Percentiles rank a stretch among this genome's conserved stretches.
Evolutionary conservation across 352 stramenopile genomes (phyloP).

Genomic region (Globisporangium okanoganense): DNA sequence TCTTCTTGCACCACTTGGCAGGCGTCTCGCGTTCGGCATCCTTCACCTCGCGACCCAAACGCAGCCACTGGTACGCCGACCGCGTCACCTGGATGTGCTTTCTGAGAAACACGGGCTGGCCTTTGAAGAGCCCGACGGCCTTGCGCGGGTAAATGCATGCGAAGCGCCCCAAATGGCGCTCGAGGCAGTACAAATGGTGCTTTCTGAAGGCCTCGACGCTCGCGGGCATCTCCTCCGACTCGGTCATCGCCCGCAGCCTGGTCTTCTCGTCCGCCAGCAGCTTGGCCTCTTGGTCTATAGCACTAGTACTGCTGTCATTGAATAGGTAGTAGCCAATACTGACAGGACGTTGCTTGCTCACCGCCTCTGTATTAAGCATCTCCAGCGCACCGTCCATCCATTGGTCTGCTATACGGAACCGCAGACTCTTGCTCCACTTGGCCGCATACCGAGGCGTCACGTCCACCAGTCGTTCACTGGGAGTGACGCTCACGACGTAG

Average conservation of each 20-base stretch:
- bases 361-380: slow-evolving; percentile 27
- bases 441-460: slow-evolving; percentile 58
- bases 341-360: background rate
- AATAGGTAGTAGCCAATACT: background rate
- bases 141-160: slow-evolving; percentile 72
- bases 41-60: slow-evolving; percentile 56
- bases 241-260: slow-evolving; percentile 27
- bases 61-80: slow-evolving; percentile 67
- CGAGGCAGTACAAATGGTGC: slow-evolving; percentile 76
- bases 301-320: background rate
- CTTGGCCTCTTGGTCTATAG: slow-evolving; percentile 11
- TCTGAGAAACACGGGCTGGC: slow-evolving; percentile 66
- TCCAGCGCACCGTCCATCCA: slow-evolving; percentile 45
- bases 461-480: slow-evolving; percentile 46
- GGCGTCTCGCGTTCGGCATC: slow-evolving; percentile 48
- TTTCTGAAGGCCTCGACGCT: slow-evolving; percentile 77
- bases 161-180: slow-evolving; percentile 58
- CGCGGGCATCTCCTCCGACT: slow-evolving; percentile 63
- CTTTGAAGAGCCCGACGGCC: slow-evolving; percentile 73
- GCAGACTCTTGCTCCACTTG: slow-evolving; percentile 61
- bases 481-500: slow-evolving; percentile 62
- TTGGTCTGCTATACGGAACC: slow-evolving; percentile 44
- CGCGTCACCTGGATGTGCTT: slow-evolving; percentile 48
- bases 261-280: slow-evolving; percentile 32
- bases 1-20: slow-evolving; percentile 40